phyloP scores from a whole-genome alignment of 768 basidiomycete species.

The Suillus weaverae region DNA sequence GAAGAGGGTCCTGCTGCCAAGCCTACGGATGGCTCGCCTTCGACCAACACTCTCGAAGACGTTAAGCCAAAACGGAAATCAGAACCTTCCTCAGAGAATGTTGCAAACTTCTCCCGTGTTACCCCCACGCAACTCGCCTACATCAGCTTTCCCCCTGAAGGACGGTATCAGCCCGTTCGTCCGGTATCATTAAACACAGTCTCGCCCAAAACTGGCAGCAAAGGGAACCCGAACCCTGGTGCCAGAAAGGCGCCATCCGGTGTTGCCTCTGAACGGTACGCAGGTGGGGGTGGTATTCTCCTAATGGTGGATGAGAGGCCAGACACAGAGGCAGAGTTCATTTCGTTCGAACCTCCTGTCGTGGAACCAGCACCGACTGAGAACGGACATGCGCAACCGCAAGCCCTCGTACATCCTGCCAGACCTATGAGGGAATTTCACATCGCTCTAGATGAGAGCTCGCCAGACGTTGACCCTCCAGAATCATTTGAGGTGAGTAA shows the following conservation, averaged over 20 bases:
- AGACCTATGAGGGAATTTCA: conserved; percentile 40
- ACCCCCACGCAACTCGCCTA: conserved; percentile 86
- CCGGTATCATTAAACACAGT: conserved; percentile 55
- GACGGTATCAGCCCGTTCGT: conserved; percentile 88
- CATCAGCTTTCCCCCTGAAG: conserved; percentile 76
- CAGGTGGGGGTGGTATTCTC: conserved; percentile 85
- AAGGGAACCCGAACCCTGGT: conserved; percentile 24
- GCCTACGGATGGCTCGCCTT: conserved; percentile 56
- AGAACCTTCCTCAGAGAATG: conserved; percentile 75
- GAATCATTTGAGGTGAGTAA: conserved; percentile 78
- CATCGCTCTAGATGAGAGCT: conserved; percentile 68
- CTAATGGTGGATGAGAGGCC: conserved; percentile 76
- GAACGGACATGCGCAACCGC: conserved; percentile 32
- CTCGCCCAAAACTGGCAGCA: conserved; percentile 34
- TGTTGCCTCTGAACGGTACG: conserved; percentile 57
- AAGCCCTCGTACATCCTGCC: conserved; percentile 19
- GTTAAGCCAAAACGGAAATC: conserved; percentile 53
- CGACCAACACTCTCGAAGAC: conserved; percentile 51
- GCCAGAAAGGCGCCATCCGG: conserved; percentile 34
- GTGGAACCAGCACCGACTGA: conserved; percentile 31
- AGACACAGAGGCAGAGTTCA: conserved; percentile 70
- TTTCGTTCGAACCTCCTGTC: conserved; percentile 57
- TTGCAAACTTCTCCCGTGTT: conserved; percentile 89
- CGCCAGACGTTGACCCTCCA: conserved; percentile 74
- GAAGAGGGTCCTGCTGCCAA: conserved; percentile 47